Evolutionary conservation across 2,329 filamentous ascomycete genomes (phyloP), one percentile per base, ranked within the genome.

Genomic region (Venturia nashicola): DNA sequence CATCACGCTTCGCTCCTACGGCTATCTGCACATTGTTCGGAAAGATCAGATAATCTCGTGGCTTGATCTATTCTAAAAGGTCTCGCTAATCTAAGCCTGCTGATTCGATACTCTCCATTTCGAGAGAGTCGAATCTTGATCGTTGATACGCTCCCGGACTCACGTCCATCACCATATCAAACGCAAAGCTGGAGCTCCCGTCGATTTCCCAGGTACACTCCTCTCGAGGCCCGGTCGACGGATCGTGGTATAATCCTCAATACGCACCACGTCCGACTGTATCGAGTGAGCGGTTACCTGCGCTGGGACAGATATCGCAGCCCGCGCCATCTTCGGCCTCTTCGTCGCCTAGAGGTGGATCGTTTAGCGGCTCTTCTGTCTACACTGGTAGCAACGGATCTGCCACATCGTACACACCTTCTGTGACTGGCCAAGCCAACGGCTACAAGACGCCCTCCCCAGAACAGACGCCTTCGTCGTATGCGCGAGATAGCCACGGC

Each of bases 181-280:
- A 86, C 89, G 90, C 85, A 87, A 94, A 92, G 82, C 90, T 95
- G 90, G 90, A 92, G 89, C 86, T 92, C 77, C 89, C 90, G 79
- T 89, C 89, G 79, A 88, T 91, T 74, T 88, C 88, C 74, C 86
- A 90, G 81, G 85, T 89, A 80, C 87, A 90, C 78, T 85, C 51
- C 51, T 57, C 86, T 83, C 87, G 89, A 85, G 87, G 87, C 80
- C 82, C 83, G 74, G 82, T 83, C 77, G 87, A 92, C 78, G 81
- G 81, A 69, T 76, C 79, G 75, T 90, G 85, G 78, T 89, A 87
- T 78, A 86, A 86, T 77, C 79, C 82, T 73, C 83, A 87, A 78
- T 82, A 84, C 73, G 75, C 79, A 68, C 83, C 87, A 75, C 83
- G 84, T 75, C 79, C 82, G 71, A 76, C 85, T 73, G 79, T 85